Evolutionary conservation across 2,329 filamentous ascomycete species (phyloP), one percentile per base, ranked within the genome.

Genomic region (Talaromyces sp.): DNA sequence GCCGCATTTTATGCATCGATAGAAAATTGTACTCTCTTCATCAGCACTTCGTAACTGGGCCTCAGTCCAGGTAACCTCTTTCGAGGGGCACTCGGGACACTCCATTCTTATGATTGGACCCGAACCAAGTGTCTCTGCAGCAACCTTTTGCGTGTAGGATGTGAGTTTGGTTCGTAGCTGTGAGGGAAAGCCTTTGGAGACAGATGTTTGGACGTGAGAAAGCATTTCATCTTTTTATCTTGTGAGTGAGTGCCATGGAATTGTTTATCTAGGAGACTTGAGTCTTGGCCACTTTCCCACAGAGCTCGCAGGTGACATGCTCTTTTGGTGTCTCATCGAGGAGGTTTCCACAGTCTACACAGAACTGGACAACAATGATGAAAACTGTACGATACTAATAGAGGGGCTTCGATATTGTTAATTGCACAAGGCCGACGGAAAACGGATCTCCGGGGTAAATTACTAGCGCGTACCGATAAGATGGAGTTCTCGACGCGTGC

Each of bases 1-100:
- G 9, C 61, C 63, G 56, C 67, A 69, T 54, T 65, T 61, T n/a
- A 57, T 76, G 52, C 92, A 96, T 63, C 83, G 88, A 78, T 91
- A 96, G 70, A 96, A 93, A 62, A 95, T 85, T 0, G 92, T 96
- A 63, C 87, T 90, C 55, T 92, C 92, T 85, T 97, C 92, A 76
- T 97, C 92, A 52, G 92, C 93, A 79, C 91, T 87, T 68, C 92
- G 87, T 68, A 96, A 79, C 74, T 96, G 92, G 66, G 65, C 60
- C 55, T 69, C 61, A 47, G 56, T 40, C 62, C 63, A 69, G 33
- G 60, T 65, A 10, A 66, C 63, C 50, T 68, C 60, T 28, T 64
- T 64, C n/a, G 65, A 56, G 16, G 63, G 56, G 30, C 67, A 69
- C 50, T 67, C 62, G 5, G 57, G 54, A 52, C 64, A 68, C 36